Evolutionary conservation across 768 basidiomycete species (phyloP), one percentile per base, ranked within the genome.

Genomic region (Psilocybe cubensis): DNA sequence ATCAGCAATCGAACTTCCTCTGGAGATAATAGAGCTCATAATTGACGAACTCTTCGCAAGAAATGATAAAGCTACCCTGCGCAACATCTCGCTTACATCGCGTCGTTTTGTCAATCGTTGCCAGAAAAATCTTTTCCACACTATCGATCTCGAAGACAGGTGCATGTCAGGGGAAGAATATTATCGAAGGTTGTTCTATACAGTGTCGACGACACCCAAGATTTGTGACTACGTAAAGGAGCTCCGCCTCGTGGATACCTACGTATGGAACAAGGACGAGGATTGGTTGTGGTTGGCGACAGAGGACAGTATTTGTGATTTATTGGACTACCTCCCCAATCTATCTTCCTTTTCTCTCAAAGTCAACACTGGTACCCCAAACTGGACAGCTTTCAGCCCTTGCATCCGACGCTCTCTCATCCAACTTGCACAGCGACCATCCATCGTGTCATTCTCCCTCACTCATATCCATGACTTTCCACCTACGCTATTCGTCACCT

Each of bases 181-280:
- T 55, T 67, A 67, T 42, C 54, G 57, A 4, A 56, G 60, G 3
- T 58, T 67, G 24, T 55, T 52, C 54, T 27, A 40, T n/a, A 25
- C 60, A 42, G 35, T 67, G 17, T 50, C 54, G 17, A 27, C 27
- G 4, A 38, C 33, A 9, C 64, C 60, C 6, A 23, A 46, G 0
- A 54, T 67, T 12, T 50, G 64, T 23, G 11, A 18, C 0, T 60
- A 59, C 35, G 59, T 67, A 7, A 58, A 58, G 40, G 66, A 63
- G 25, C 59, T 67, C 10, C 58, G 60, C 25, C 60, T 67, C 44
- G 62, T 63, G n/a, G 66, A 67, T 31, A 67, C 60, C 6, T 65
- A 62, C 53, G 55, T 63, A 3, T 67, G 63, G 63, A 64, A 65
- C 40, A 47, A 45, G 20, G 54, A 54, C 27, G 54, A 58, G 20